A percentile compares a stretch with the other conserved stretches of the same genome.
Evolutionary conservation across 805 yeast genomes (phyloP).

Genomic region (Wickerhamomyces sydowiorum): DNA sequence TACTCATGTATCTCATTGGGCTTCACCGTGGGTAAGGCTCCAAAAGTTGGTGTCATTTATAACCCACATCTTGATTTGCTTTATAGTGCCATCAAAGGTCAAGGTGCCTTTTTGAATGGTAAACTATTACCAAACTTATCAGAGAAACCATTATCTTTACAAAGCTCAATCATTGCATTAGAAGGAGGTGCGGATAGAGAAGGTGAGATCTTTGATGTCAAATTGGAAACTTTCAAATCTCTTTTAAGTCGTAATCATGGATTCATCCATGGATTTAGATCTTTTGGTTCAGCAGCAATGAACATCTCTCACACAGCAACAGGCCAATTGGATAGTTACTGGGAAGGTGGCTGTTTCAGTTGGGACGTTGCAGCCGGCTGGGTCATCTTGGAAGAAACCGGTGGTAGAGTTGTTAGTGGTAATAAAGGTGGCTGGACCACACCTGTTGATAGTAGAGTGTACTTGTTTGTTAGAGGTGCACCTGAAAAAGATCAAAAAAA

Average conservation of each 20-base stretch:
- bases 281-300: conserved; percentile 62
- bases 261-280: conserved; percentile 55
- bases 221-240: conserved; percentile 41
- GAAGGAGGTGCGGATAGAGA: conserved; percentile 59
- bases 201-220: conserved; percentile 44
- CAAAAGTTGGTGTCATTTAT: conserved; percentile 62
- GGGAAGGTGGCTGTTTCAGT: conserved; percentile 68
- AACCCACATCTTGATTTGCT: conserved; percentile 51
- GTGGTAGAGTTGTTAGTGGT: conserved; percentile 53
- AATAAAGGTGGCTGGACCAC: conserved; percentile 43
- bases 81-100: conserved; percentile 49
- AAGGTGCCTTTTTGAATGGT: conserved; percentile 49
- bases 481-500: conserved; percentile 32
- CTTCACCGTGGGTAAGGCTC: conserved; percentile 38
- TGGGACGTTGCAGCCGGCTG: conserved; percentile 73
- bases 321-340: conserved; percentile 54
- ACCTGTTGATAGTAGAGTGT: conserved; percentile 45
- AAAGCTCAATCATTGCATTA: conserved; percentile 48
- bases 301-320: conserved; percentile 52
- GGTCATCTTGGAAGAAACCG: conserved; percentile 54
- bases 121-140: conserved; percentile 26
- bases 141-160: conserved; percentile 35
- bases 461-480: conserved; percentile 53
- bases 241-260: conserved; percentile 46
- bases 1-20: conserved; percentile 59